phyloP scores from a whole-genome alignment of 192 early-diverging fungal genomes.

The Phlyctochytrium planicorne region DNA sequence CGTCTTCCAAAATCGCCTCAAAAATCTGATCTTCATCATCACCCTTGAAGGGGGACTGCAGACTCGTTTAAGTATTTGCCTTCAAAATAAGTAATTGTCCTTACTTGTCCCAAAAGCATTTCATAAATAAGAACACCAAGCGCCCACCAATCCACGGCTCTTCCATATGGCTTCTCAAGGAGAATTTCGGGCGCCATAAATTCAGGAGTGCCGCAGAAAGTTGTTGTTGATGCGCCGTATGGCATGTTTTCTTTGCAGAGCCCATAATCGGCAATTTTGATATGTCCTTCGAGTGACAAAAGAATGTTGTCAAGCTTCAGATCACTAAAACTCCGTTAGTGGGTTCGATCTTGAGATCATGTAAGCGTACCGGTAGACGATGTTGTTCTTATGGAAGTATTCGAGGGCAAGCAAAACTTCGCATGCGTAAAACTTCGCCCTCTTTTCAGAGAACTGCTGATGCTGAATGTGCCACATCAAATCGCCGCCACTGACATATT shows the following conservation, averaged over 20 bases:
- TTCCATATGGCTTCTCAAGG: slow-evolving; percentile 89
- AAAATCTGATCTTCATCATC: slow-evolving; percentile 98
- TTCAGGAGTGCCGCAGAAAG: slow-evolving; percentile 98
- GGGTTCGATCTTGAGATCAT: not conserved
- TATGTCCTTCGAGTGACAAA: slow-evolving; percentile 86
- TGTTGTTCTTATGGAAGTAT: slow-evolving; percentile 93
- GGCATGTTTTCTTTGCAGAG: slow-evolving; percentile 97
- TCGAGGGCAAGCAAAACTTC: slow-evolving; percentile 92
- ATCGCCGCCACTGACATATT: slow-evolving; percentile 96
- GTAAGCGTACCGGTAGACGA: slow-evolving; percentile 73
- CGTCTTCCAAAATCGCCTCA: slow-evolving; percentile 94
- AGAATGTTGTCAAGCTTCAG: slow-evolving; percentile 97
- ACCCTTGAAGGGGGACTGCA: slow-evolving; percentile 87
- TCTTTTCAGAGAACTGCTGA: slow-evolving; percentile 82
- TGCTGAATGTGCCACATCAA: slow-evolving; percentile 98
- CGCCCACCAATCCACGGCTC: slow-evolving; percentile 99
- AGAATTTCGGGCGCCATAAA: slow-evolving; percentile 99
- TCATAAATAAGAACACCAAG: slow-evolving; percentile 68
- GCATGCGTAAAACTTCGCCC: slow-evolving; percentile 95
- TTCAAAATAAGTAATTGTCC: slow-evolving; percentile 18
- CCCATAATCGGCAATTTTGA: slow-evolving; percentile 98
- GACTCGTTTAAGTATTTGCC: not conserved
- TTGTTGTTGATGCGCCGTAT: slow-evolving; percentile 81
- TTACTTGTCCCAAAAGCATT: slow-evolving; percentile 53
- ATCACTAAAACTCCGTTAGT: slow-evolving; percentile 55